phyloP scores from a whole-genome alignment of 345 rosid genomes.

The Firmiana major region DNA sequence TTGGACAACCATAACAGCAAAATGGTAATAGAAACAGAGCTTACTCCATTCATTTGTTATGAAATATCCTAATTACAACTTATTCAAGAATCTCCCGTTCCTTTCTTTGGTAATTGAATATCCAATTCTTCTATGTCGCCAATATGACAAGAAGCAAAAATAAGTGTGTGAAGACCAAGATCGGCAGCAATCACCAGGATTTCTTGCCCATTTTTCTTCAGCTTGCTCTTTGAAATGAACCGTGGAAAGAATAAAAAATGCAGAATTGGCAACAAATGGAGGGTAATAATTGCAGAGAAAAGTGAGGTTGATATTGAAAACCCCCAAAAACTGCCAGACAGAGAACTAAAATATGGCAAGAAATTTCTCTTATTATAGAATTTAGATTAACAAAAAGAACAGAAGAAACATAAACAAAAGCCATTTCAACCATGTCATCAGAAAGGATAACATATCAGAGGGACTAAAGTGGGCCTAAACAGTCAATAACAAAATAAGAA shows the following conservation, averaged over 20 bases:
- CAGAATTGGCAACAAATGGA: neutral
- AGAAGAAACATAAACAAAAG: neutral
- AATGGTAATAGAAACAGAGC: slow-evolving; percentile 3
- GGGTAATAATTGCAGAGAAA: neutral
- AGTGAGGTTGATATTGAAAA: neutral
- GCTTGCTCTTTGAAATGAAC: neutral
- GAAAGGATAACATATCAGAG: neutral
- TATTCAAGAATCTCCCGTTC: neutral
- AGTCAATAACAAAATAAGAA: neutral
- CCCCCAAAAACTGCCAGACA: neutral
- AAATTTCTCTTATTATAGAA: neutral
- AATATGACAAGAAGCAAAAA: neutral
- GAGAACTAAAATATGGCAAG: neutral
- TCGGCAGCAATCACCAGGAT: neutral
- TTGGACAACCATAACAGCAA: neutral
- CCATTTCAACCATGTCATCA: neutral
- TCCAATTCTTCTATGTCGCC: neutral
- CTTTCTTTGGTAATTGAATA: neutral
- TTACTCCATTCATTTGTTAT: neutral
- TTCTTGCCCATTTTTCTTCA: slow-evolving; percentile 12
- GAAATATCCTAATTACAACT: neutral
- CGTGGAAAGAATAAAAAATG: neutral
- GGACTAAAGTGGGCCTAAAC: neutral
- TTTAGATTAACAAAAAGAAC: neutral
- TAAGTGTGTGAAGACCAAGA: neutral